Conservation (phyloP, 1,284 basidiomycete species). For the Marasmius fiardii region DNA sequence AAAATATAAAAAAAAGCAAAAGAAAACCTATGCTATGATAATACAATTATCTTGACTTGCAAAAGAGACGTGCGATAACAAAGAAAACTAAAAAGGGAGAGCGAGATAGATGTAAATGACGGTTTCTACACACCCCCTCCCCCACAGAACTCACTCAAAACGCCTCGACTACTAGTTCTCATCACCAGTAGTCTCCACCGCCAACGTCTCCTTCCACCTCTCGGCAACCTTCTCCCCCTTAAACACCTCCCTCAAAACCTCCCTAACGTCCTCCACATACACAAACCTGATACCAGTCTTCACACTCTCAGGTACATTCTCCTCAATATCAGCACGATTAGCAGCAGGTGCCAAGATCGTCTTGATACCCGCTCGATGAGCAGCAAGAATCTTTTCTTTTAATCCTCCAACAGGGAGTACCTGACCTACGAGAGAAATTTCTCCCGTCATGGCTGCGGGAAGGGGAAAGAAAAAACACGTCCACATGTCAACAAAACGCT, state of each 20-base stretch:
- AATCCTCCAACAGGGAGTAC: conserved; percentile 91
- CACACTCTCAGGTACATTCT: conserved; percentile 92
- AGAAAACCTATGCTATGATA: too few species aligned
- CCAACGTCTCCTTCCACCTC: conserved; percentile 56
- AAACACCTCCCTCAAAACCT: conserved; percentile 88
- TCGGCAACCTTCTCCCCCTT: conserved; percentile 55
- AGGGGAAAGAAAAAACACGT: too few species aligned
- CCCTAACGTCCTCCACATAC: conserved; percentile 87
- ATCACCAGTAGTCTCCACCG: conserved; percentile 7
- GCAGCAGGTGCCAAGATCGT: conserved; percentile 86
- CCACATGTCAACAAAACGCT: conserved; percentile 3
- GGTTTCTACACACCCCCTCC: too few species aligned
- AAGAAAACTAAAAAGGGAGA: too few species aligned
- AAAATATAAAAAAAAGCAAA: too few species aligned
- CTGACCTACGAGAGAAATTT: conserved; percentile 90
- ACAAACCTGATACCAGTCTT: conserved; percentile 92
- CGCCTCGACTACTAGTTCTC: too few species aligned
- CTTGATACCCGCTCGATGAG: conserved; percentile 91
- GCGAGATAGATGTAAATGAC: too few species aligned
- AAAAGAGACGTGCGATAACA: too few species aligned
- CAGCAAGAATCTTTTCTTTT: conserved; percentile 95
- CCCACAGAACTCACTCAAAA: too few species aligned
- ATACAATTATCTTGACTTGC: too few species aligned
- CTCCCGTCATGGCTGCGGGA: conserved; percentile 87
- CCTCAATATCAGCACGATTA: conserved; percentile 89